Evolutionary conservation across 2,329 filamentous ascomycete species (phyloP).

Genomic region (Alternaria viburni): DNA sequence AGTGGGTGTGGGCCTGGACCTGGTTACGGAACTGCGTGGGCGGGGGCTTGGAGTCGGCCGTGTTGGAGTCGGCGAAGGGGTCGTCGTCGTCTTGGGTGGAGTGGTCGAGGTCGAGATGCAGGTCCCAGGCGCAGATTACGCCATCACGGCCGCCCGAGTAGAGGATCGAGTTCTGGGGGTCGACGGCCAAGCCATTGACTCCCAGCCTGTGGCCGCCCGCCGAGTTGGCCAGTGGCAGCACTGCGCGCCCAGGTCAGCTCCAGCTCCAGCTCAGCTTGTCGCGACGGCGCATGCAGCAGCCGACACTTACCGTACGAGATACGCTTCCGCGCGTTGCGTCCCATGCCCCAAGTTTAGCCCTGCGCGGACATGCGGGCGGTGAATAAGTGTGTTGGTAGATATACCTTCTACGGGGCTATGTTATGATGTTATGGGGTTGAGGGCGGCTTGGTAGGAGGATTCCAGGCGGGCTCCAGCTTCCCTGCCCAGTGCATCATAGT

Average conservation of each 20-base stretch:
- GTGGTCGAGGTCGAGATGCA: conserved; percentile 69
- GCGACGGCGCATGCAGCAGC: background rate
- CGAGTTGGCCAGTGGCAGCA: conserved; percentile 75
- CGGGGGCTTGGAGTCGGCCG: conserved; percentile 45
- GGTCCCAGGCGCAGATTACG: conserved; percentile 93
- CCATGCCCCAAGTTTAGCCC: conserved; percentile 48
- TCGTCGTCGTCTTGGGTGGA: conserved; percentile 49
- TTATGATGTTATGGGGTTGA: background rate
- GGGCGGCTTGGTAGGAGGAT: conserved; percentile 8
- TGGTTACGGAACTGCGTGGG: conserved; percentile 65
- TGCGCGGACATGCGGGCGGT: conserved; percentile 23
- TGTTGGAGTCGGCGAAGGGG: conserved; percentile 47
- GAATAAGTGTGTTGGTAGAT: background rate
- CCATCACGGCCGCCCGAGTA: conserved; percentile 97
- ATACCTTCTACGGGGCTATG: background rate
- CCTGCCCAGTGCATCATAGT: conserved; percentile 10
- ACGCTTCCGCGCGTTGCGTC: conserved; percentile 59
- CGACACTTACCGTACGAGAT: conserved; percentile 58
- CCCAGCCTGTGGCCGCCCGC: conserved; percentile 88
- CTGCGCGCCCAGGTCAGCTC: conserved; percentile 49
- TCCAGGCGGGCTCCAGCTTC: conserved; percentile 3
- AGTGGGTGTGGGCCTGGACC: conserved; percentile 87
- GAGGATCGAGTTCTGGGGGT: conserved; percentile 80
- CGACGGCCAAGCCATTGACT: conserved; percentile 92
- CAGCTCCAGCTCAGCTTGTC: background rate